Evolutionary conservation across 2,329 filamentous ascomycete genomes (phyloP).

Genomic region (Kalmusia sp.): DNA sequence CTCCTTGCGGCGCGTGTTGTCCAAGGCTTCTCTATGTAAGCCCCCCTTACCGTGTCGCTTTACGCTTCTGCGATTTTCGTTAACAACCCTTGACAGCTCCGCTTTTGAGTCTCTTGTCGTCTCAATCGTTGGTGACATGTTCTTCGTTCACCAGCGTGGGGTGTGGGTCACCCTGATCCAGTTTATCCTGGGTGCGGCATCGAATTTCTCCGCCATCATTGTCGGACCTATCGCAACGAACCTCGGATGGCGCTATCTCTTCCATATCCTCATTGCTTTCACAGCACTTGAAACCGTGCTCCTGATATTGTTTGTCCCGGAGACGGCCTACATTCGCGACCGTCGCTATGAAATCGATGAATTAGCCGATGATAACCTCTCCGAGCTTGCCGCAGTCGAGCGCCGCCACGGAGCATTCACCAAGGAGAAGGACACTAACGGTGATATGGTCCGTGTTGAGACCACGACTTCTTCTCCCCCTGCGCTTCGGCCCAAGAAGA

Average conservation of each 20-base stretch:
- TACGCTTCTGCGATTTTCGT: too few relatives aligned
- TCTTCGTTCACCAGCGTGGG: slow-evolving; percentile 47
- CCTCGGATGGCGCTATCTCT: slow-evolving; percentile 50
- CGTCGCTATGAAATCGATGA: slow-evolving; percentile 43
- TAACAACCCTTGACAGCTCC: slow-evolving; percentile 20
- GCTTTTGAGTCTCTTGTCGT: slow-evolving; percentile 46
- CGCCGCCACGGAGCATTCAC: slow-evolving; percentile 22
- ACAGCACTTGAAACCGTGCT: slow-evolving; percentile 53
- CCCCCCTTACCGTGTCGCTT: too few relatives aligned
- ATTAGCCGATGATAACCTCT: slow-evolving; percentile 31
- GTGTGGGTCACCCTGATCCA: slow-evolving; percentile 42
- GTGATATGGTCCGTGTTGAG: slow-evolving; percentile 27
- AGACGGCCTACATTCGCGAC: slow-evolving; percentile 57
- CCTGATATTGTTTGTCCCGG: slow-evolving; percentile 58
- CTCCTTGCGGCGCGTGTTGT: slow-evolving; percentile 42
- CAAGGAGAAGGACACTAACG: slow-evolving; percentile 14
- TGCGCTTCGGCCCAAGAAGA: slow-evolving; percentile 39
- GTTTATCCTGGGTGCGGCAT: slow-evolving; percentile 44
- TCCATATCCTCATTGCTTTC: slow-evolving; percentile 57
- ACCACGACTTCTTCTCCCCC: slow-evolving; percentile 25
- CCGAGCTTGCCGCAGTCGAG: slow-evolving; percentile 32
- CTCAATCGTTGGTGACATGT: slow-evolving; percentile 45
- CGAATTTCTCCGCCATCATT: slow-evolving; percentile 46
- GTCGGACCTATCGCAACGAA: slow-evolving; percentile 43
- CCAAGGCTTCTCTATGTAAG: slow-evolving; percentile 38